Evolutionary conservation across 345 rosid genomes (phyloP).

Genomic region (Brassica nigra): DNA sequence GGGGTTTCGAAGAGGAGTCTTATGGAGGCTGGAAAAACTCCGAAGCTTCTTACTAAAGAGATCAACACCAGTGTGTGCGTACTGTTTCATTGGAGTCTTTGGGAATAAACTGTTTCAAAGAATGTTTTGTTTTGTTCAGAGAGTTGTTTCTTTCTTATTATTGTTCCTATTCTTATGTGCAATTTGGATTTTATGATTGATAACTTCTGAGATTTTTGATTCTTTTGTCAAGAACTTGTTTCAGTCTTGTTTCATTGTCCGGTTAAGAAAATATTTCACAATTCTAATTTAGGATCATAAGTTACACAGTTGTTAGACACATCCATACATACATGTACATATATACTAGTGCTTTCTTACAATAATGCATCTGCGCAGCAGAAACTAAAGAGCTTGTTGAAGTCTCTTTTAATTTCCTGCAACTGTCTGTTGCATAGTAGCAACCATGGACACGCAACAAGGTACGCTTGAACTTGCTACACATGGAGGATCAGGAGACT

Average conservation of each 20-base stretch:
- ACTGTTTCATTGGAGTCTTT: not conserved
- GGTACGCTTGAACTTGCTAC: constrained; percentile 34
- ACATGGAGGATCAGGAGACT: constrained; percentile 29
- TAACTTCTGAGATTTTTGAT: not conserved
- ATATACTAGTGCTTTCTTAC: not conserved
- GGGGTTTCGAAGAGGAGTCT: constrained; percentile 47
- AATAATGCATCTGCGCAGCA: not conserved
- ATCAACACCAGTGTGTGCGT: not conserved
- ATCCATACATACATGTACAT: constrained; percentile 2
- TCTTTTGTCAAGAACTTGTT: constrained; percentile 5
- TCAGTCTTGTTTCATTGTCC: not conserved
- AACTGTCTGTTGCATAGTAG: constrained; percentile 20
- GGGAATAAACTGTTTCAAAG: constrained; percentile 2
- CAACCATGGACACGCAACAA: constrained; percentile 20
- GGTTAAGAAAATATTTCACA: not conserved
- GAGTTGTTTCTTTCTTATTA: not conserved
- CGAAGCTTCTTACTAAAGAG: constrained; percentile 36
- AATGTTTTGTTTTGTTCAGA: not conserved
- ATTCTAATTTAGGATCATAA: not conserved
- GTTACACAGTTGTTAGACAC: not conserved
- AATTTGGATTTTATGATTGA: constrained; percentile 10
- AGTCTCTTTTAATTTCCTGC: constrained; percentile 21
- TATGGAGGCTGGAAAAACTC: constrained; percentile 75
- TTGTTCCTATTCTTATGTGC: not conserved
- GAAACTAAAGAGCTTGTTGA: not conserved